Evolutionary conservation across 176 grass and related monocot genomes (phyloP).

Genomic region (Musa beccarii): DNA sequence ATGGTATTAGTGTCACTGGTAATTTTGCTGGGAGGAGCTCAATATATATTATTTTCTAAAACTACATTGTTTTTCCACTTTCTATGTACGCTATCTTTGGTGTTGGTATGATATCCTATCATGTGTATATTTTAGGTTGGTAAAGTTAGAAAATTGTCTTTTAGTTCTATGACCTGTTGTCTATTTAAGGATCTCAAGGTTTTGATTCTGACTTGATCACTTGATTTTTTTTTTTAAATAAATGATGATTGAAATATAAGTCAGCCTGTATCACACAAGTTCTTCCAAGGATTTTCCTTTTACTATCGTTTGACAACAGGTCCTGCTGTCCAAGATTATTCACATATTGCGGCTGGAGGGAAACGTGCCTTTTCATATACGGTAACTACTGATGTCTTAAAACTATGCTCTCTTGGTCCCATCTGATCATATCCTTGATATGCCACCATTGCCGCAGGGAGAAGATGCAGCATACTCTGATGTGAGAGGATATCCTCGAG

Average conservation of each 20-base stretch:
- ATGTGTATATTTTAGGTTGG: too few relatives aligned
- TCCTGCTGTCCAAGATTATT: slow-evolving; percentile 20
- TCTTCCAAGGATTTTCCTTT: slow-evolving; percentile 10
- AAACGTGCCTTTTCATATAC: slow-evolving; percentile 24
- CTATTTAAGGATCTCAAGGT: too few relatives aligned
- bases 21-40: too few relatives aligned
- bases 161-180: too few relatives aligned
- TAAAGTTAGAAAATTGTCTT: too few relatives aligned
- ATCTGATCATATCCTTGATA: not conserved
- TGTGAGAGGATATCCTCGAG: slow-evolving; percentile 20
- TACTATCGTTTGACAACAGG: slow-evolving; percentile 4
- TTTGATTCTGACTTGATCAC: too few relatives aligned
- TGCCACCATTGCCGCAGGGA: slow-evolving; percentile 22
- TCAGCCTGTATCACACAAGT: too few relatives aligned
- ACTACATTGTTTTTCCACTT: too few relatives aligned
- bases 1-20: too few relatives aligned
- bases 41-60: too few relatives aligned
- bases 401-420: not conserved
- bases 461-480: slow-evolving; percentile 24
- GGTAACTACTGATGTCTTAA: slow-evolving; percentile 9
- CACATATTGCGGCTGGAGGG: slow-evolving; percentile 4
- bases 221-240: not conserved
- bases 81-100: too few relatives aligned
- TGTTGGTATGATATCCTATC: too few relatives aligned
- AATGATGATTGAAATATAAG: not conserved